Evolutionary conservation across 139 green algal species (phyloP).

Genomic region (Coelastrella sp.): DNA sequence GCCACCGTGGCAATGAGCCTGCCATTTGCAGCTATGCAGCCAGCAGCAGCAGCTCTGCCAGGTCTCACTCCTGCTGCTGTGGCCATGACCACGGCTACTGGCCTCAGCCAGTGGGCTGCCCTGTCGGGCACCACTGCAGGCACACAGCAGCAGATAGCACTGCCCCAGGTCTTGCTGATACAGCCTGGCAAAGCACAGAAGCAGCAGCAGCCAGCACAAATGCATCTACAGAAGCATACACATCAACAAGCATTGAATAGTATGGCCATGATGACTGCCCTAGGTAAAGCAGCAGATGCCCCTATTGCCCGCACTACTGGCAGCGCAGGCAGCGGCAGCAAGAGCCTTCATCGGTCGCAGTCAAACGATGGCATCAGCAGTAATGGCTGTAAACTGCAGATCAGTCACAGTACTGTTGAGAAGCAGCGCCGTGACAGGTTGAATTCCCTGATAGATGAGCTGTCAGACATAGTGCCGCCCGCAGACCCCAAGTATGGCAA

Average conservation of each 20-base stretch:
- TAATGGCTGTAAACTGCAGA: background rate
- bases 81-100: background rate
- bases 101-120: background rate
- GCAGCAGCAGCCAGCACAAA: background rate
- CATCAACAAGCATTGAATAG: no score
- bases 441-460: constrained; percentile 77
- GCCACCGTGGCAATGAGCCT: background rate
- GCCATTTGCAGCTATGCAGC: constrained; percentile 11
- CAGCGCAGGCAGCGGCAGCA: background rate
- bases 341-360: background rate
- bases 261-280: no score
- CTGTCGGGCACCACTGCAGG: background rate
- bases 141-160: background rate
- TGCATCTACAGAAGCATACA: background rate
- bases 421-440: constrained; percentile 81
- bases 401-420: constrained; percentile 76
- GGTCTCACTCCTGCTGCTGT: background rate
- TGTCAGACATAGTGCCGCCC: constrained; percentile 49
- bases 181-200: background rate
- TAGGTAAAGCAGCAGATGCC: background rate
- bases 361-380: background rate
- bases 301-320: background rate
- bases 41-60: constrained; percentile 7
- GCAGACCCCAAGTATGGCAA: constrained; percentile 37
- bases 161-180: background rate